These are phyloP conservation scores for Sisymbrium irio DNA, from an alignment of 345 rosid genomes.

Conservation along the genomic window DNA sequence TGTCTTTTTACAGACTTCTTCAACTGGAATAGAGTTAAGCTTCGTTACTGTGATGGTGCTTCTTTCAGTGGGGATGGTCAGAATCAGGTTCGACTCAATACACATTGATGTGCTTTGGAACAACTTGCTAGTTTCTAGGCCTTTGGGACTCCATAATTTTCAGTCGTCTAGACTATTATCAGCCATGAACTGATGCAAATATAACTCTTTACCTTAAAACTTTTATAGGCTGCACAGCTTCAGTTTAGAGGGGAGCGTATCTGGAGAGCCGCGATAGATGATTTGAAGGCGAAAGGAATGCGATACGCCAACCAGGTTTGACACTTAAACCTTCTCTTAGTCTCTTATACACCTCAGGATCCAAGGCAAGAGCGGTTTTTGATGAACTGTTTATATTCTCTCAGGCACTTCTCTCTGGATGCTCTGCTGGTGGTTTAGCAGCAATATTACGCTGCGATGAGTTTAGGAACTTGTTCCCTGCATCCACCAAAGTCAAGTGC, in stretches of 20 bases:
- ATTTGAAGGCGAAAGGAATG: constrained; percentile 85
- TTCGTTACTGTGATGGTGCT: constrained; percentile 96
- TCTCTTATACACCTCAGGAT: neutral
- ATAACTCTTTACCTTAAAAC: neutral
- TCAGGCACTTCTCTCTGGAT: constrained; percentile 93
- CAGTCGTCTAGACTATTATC: neutral
- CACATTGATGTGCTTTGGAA: neutral
- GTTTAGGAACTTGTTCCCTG: constrained; percentile 67
- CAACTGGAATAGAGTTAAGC: constrained; percentile 92
- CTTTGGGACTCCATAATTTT: neutral
- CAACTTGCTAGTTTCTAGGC: neutral
- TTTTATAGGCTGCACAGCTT: constrained; percentile 63
- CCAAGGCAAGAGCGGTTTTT: neutral
- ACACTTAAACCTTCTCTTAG: neutral
- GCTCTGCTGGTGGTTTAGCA: constrained; percentile 97
- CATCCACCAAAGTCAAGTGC: constrained; percentile 80
- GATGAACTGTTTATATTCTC: constrained; percentile 5
- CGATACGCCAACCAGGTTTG: constrained; percentile 64
- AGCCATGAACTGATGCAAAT: constrained; percentile 4
- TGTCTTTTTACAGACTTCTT: constrained; percentile 63
- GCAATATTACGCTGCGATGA: constrained; percentile 84
- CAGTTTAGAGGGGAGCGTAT: constrained; percentile 94
- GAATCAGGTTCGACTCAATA: constrained; percentile 49
- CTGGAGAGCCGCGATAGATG: constrained; percentile 86
- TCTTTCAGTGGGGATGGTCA: constrained; percentile 80